These are phyloP conservation scores for Populus hybrid DNA, from an alignment of 441 rosid species.

Conservation along the genomic window DNA sequence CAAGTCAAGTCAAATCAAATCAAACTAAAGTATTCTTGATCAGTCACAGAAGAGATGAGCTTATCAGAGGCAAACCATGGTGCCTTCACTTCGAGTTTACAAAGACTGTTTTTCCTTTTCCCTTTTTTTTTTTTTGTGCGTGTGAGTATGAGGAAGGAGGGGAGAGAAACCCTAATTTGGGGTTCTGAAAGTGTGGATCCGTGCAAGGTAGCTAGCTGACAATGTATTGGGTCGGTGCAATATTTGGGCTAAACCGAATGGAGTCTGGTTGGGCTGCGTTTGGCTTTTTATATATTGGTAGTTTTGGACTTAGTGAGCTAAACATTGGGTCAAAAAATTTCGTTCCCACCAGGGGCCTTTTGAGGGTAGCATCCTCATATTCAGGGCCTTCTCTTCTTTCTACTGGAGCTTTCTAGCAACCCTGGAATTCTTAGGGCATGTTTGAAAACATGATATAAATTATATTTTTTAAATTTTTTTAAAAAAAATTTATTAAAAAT, in stretches of 20 bases:
- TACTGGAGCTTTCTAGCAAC: no score
- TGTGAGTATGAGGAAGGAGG: background rate
- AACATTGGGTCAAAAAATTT: no score
- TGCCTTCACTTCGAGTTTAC: background rate
- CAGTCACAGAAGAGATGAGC: background rate
- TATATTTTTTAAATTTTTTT: no score
- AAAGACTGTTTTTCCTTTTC: background rate
- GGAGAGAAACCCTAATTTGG: background rate
- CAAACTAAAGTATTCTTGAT: background rate
- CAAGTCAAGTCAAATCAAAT: no score
- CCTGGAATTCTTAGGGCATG: no score
- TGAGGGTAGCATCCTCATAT: no score
- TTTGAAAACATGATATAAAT: no score
- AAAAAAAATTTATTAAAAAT: no score
- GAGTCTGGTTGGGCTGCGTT: background rate
- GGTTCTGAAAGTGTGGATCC: background rate
- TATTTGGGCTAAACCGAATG: background rate
- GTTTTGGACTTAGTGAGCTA: background rate
- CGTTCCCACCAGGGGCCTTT: no score
- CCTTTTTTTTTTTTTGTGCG: background rate
- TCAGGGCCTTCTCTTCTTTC: no score
- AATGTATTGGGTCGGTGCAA: background rate
- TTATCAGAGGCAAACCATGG: slow-evolving; percentile 35
- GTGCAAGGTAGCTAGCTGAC: background rate
- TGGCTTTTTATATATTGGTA: background rate